Base-by-base conservation (phyloP, 345 rosid species). In the Brassica carinata region DNA sequence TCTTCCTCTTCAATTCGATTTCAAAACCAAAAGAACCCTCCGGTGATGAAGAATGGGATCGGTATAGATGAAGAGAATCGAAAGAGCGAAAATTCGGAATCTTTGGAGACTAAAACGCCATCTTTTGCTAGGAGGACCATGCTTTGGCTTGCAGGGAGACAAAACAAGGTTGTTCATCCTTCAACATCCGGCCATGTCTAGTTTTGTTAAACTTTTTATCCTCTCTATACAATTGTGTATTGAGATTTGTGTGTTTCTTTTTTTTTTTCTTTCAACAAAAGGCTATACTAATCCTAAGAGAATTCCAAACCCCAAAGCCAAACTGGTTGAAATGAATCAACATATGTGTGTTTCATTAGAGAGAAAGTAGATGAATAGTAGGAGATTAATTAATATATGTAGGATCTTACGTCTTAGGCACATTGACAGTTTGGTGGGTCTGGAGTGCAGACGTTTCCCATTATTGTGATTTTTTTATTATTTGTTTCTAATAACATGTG, bases 81-180 rank as follows among this genome's bases (percentile, higher is more conserved):
- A 53, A 70, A 80, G 72, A 64, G 72, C 4, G 63, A 75, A 27
- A 80, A 70, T 38, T 64, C 8, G 15, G 80, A 80, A 15, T 75
- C 83, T 64, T 80, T 70, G 53, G 83, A 80, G 72, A 70, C 5
- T 3, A 89, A 87, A 80, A 92, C 97, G 5, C 96, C 97, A 59
- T 93, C 98, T 64, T 93, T 93, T 90, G 90, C 97, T 10, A 90
- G 92, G 83, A 93, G 90, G 86, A 88, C 98, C 30, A 81, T 93
- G 85, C 86, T 85, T 73, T 93, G 99, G 98, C 86, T 96, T 73
- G 87, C 78, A 30, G 98, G 97, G 68, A 89, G 87, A 73, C 97
- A 89, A 75, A 93, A 86, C 90, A 92, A 92, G 87, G 87, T 88
- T 87, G 94, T 87, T 79, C 90, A 93, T 82, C 87, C 95, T 72